These are phyloP conservation scores for Lecanicillium sp. DNA, from an alignment of 2,329 filamentous ascomycete genomes.

Conservation along the genomic window DNA sequence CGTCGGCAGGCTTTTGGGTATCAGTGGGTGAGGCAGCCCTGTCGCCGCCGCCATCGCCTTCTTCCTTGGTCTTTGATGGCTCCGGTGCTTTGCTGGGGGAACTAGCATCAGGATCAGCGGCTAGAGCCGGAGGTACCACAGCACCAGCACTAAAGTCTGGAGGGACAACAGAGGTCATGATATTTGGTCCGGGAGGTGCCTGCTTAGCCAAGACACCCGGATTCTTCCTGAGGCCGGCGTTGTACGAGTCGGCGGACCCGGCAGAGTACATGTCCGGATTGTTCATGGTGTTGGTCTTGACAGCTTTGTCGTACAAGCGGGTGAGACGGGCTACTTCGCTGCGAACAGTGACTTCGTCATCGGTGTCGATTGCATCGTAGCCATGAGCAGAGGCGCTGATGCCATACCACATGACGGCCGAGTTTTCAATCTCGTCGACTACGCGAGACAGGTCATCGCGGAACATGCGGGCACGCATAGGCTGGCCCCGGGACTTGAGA, in stretches of 20 bases:
- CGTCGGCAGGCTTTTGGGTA: not conserved
- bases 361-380: slow-evolving; percentile 15
- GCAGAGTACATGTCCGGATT: slow-evolving; percentile 14
- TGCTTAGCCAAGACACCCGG: not conserved
- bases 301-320: slow-evolving; percentile 15
- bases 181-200: not conserved
- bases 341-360: slow-evolving; percentile 15
- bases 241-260: slow-evolving; percentile 9
- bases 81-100: slow-evolving; percentile 10
- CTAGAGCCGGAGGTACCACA: not conserved
- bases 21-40: not conserved
- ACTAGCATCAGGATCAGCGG: slow-evolving; percentile 7
- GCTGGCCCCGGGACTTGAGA: slow-evolving; percentile 15
- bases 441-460: slow-evolving; percentile 15
- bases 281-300: slow-evolving; percentile 15
- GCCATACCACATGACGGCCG: slow-evolving; percentile 16
- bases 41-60: slow-evolving; percentile 1
- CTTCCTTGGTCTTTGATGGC: slow-evolving; percentile 4
- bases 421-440: slow-evolving; percentile 16
- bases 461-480: slow-evolving; percentile 15
- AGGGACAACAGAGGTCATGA: slow-evolving; percentile 2
- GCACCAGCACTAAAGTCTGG: not conserved
- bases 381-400: slow-evolving; percentile 12
- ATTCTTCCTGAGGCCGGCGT: slow-evolving; percentile 11
- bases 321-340: slow-evolving; percentile 15